phyloP scores from a whole-genome alignment of 2,329 filamentous ascomycete genomes.

The Dothidotthia symphoricarpi region DNA sequence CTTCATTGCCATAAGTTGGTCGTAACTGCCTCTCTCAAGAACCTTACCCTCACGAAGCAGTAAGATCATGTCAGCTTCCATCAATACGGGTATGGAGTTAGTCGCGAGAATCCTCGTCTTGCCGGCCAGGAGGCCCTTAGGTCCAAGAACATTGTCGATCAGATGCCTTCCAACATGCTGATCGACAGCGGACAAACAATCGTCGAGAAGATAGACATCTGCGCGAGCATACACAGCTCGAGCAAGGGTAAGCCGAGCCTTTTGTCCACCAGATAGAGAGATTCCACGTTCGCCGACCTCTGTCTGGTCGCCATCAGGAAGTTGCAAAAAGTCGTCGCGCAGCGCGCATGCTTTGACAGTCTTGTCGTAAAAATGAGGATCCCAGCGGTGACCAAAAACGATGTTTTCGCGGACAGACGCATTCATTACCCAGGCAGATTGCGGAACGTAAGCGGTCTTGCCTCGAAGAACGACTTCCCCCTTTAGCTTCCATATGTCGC shows the following conservation, averaged over 20 bases:
- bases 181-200: constrained; percentile 95
- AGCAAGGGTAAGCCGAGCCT: constrained; percentile 86
- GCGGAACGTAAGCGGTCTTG: constrained; percentile 83
- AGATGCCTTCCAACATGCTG: constrained; percentile 94
- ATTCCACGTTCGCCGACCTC: constrained; percentile 97
- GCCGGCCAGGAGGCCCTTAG: constrained; percentile 73
- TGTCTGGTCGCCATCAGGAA: constrained; percentile 94
- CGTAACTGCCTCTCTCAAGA: constrained; percentile 84
- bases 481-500: constrained; percentile 85
- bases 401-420: constrained; percentile 97
- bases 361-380: constrained; percentile 89
- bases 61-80: constrained; percentile 84
- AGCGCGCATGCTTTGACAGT: constrained; percentile 91
- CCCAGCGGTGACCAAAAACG: constrained; percentile 90
- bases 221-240: constrained; percentile 93
- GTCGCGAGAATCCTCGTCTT: constrained; percentile 94
- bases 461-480: constrained; percentile 83
- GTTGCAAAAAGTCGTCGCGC: constrained; percentile 81
- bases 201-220: constrained; percentile 94
- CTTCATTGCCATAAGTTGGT: constrained; percentile 89
- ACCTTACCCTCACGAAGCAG: constrained; percentile 81
- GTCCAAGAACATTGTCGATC: constrained; percentile 88
- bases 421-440: constrained; percentile 96
- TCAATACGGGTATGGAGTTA: constrained; percentile 88
- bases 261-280: constrained; percentile 92